Evolutionary conservation across 192 early-diverging fungal genomes (phyloP).

Genomic region (Coemansia sp.): DNA sequence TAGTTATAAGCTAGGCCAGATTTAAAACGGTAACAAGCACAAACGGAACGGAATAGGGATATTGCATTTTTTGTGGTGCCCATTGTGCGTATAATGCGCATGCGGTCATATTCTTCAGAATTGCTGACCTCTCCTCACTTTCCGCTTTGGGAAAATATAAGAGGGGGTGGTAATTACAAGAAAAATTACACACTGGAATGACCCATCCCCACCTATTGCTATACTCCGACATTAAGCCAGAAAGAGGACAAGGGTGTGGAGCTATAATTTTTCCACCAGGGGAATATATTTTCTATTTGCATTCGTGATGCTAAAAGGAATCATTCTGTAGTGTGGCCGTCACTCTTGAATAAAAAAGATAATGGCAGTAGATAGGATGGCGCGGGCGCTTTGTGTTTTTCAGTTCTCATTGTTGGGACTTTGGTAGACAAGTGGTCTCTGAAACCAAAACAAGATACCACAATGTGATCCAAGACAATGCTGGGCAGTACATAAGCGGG

Average conservation of each 20-base stretch:
- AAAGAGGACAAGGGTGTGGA: neutral
- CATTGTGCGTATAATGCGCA: constrained; percentile 2
- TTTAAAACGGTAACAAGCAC: neutral
- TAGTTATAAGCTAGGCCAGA: constrained; percentile 1
- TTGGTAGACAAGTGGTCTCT: neutral
- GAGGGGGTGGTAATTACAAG: neutral
- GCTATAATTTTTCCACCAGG: neutral
- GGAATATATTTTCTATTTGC: neutral
- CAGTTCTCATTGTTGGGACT: neutral
- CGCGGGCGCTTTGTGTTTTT: neutral
- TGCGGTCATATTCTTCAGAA: constrained; percentile 6
- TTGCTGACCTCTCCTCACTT: constrained; percentile 2
- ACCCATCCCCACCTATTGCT: neutral
- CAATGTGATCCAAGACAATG: neutral
- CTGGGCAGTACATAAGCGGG: neutral
- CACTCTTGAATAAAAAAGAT: neutral
- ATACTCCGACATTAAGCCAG: neutral
- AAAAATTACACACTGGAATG: neutral
- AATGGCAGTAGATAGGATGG: neutral
- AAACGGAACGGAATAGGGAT: constrained; percentile 7
- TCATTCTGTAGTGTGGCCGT: neutral
- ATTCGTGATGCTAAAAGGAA: neutral
- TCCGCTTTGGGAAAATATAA: constrained; percentile 4
- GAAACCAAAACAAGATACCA: constrained; percentile 3
- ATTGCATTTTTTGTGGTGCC: neutral